These are phyloP conservation scores for Mortierella sp. DNA, from an alignment of 371 early-diverging fungal species.

Conservation along the genomic window DNA sequence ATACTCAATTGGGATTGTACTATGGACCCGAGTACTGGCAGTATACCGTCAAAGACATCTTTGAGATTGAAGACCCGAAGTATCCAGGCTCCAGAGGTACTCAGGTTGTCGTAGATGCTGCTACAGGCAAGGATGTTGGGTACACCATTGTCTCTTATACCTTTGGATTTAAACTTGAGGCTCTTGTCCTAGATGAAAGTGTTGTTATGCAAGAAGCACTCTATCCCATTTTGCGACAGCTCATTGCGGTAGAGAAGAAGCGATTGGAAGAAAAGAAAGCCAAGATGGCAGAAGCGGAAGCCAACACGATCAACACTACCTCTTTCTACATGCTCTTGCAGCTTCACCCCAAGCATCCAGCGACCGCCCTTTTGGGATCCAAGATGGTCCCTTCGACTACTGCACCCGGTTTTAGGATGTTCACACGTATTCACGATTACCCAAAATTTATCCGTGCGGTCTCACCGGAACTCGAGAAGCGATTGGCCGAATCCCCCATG, in stretches of 20 bases:
- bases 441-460: constrained; percentile 28
- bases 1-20: constrained; percentile 15
- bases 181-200: constrained; percentile 11
- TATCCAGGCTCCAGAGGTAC: constrained; percentile 6
- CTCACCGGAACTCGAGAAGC: constrained; percentile 28
- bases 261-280: constrained; percentile 16
- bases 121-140: constrained; percentile 31
- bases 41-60: constrained; percentile 21
- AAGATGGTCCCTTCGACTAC: neutral
- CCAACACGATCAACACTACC: neutral
- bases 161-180: constrained; percentile 10
- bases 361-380: neutral
- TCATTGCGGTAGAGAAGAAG: constrained; percentile 13
- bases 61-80: constrained; percentile 1
- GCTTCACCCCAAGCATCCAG: constrained; percentile 26
- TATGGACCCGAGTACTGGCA: constrained; percentile 29
- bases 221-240: constrained; percentile 23
- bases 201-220: neutral
- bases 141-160: constrained; percentile 1
- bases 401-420: constrained; percentile 16
- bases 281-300: neutral
- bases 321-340: neutral
- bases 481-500: constrained; percentile 25
- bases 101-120: constrained; percentile 28
- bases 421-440: constrained; percentile 28